Evolutionary conservation across 1,284 basidiomycete genomes (phyloP), one percentile per base, ranked within the genome.

Genomic region (Singerocomus inundabilis): DNA sequence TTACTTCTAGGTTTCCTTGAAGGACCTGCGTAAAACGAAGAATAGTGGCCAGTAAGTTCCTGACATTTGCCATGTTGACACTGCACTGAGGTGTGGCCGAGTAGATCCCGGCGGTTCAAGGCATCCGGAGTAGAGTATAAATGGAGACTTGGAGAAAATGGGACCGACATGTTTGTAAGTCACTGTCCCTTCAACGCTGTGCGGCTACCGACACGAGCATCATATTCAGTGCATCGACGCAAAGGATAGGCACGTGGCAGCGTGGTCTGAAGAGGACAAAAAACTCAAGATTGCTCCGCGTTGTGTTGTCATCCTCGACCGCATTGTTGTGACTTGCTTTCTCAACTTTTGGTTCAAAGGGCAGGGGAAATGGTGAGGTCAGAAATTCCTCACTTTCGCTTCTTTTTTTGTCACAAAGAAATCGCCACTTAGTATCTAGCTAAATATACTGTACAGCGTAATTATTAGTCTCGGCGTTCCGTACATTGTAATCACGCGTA

Each of bases 31-130:
- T 38, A 77, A 67, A 52, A 51, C 59, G 30, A 81, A 81, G 63
- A 80, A 78, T 45, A 57, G 67, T 10, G 79, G 81, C 73, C 71
- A 73, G 81, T 81, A 57, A 58, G 74, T 58, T 41, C 15, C 39
- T 26, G 28, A n/a, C 34, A 6, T 18, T 1, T 12, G 11, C 16
- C 6, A 12, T 28, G 30, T 21, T 15, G 21, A 24, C 24, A 5
- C 21, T 24, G 29, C 40, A 21, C 54, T 58, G 24, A 57, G 24
- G 33, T 28, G 24, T 32, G 31, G 26, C 30, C 44, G 45, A 13
- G 15, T 36, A 79, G 79, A 51, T 81, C 81, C 16, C 74, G 81
- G 46, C 69, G 80, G 29, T 83, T 82, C 68, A 80, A 75, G 57
- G 76, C 67, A 33, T 66, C 64, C 21, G 73, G 72, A 29, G 61